Percentiles rank a stretch among this genome's conserved stretches.
These are phyloP conservation scores for Polychaeton citri DNA, from an alignment of 2,329 filamentous ascomycete species.

Conservation along the genomic window DNA sequence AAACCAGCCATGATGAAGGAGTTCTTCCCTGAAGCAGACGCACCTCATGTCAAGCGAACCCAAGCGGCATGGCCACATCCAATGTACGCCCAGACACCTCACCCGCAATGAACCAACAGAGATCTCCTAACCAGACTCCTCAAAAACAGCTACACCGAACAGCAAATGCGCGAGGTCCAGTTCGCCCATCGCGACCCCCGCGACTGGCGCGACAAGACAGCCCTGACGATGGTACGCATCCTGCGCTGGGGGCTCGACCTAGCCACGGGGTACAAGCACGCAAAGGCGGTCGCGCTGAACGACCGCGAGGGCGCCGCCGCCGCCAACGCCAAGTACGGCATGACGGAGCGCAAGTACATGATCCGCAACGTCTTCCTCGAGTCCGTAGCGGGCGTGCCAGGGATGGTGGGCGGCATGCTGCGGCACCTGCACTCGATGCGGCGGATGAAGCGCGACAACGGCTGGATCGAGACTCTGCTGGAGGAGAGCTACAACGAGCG, in stretches of 20 bases:
- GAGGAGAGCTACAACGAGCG: slow-evolving; percentile 34
- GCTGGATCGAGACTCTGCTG: slow-evolving; percentile 54
- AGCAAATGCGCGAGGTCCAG: slow-evolving; percentile 62
- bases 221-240: slow-evolving; percentile 62
- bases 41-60: slow-evolving; percentile 31
- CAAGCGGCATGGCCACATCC: slow-evolving; percentile 37
- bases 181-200: slow-evolving; percentile 66
- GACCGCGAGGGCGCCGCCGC: slow-evolving; percentile 27
- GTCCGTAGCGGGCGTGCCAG: slow-evolving; percentile 85
- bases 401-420: slow-evolving; percentile 94
- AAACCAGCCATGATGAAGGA: slow-evolving; percentile 24
- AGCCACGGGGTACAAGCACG: slow-evolving; percentile 67
- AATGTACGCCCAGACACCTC: slow-evolving; percentile 53
- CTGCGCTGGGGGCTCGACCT: slow-evolving; percentile 70
- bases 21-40: slow-evolving; percentile 33
- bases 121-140: background rate
- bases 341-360: slow-evolving; percentile 82
- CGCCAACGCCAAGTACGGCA: slow-evolving; percentile 48
- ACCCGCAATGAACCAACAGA: slow-evolving; percentile 45
- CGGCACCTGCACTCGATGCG: slow-evolving; percentile 75
- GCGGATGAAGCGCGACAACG: slow-evolving; percentile 81
- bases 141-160: slow-evolving; percentile 51
- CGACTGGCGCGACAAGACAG: slow-evolving; percentile 63
- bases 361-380: slow-evolving; percentile 87
- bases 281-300: slow-evolving; percentile 33